These are phyloP conservation scores for Casaregolazyma suthepensis DNA, from an alignment of 1,139 yeast species.

Conservation along the genomic window DNA sequence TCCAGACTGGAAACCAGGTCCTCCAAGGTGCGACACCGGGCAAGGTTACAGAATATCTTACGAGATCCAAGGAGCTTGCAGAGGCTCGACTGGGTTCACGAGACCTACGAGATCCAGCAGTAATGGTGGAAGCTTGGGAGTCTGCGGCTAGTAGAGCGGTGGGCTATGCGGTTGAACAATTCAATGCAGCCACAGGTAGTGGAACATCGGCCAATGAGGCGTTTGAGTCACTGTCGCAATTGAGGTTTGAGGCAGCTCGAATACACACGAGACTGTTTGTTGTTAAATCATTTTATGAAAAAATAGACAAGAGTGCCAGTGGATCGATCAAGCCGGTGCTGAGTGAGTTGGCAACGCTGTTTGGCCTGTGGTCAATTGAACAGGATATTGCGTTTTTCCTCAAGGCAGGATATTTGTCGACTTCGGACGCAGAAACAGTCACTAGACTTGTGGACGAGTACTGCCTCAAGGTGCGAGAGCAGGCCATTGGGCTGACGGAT, in stretches of 20 bases:
- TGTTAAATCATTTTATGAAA: slow-evolving; percentile 34
- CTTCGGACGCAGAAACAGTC: slow-evolving; percentile 32
- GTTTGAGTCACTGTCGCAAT: slow-evolving; percentile 40
- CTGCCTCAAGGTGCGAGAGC: slow-evolving; percentile 45
- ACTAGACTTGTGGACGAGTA: slow-evolving; percentile 33
- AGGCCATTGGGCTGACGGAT: slow-evolving; percentile 80
- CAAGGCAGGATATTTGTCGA: slow-evolving; percentile 49
- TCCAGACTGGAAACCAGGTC: slow-evolving; percentile 31
- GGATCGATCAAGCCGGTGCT: slow-evolving; percentile 35
- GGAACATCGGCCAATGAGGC: slow-evolving; percentile 33
- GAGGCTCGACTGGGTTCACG: slow-evolving; percentile 24
- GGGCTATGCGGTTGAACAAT: slow-evolving; percentile 31
- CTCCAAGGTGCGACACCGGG: slow-evolving; percentile 30
- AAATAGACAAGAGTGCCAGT: slow-evolving; percentile 26
- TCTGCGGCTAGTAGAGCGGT: slow-evolving; percentile 35
- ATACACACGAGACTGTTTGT: slow-evolving; percentile 37
- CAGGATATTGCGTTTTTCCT: slow-evolving; percentile 71
- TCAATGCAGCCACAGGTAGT: slow-evolving; percentile 19
- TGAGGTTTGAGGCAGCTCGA: slow-evolving; percentile 40
- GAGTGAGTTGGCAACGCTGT: slow-evolving; percentile 48
- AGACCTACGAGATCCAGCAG: slow-evolving; percentile 29
- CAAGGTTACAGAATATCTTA: slow-evolving; percentile 29
- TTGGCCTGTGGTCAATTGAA: slow-evolving; percentile 68
- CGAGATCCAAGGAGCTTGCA: slow-evolving; percentile 21
- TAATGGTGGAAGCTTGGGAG: slow-evolving; percentile 38